Base-by-base conservation (phyloP, 495 filamentous ascomycete species). In the Beverwykella pulmonaria region DNA sequence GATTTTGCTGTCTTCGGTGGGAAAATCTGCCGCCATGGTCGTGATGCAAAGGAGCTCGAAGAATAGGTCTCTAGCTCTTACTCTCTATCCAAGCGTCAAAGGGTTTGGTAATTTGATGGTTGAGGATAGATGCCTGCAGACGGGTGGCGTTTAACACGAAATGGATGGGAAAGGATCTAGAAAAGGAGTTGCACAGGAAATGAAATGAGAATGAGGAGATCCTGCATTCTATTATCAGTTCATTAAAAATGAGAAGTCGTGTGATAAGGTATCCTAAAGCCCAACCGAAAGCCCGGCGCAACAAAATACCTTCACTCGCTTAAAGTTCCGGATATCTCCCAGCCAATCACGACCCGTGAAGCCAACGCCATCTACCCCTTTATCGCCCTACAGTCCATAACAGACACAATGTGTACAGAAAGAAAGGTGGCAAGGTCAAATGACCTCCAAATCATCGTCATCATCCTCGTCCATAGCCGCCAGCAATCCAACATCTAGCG, bases 371-470 rank as follows among this genome's bases (percentile, higher is more conserved):
- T 39, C 44, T n/a, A n/a, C n/a, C n/a, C 22, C 6, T 30, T 29
- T 6, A 54, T 26, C 27, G 14, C 32, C 17, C 30, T 59, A 59
- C 12, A 29, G 12, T 20, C 39, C 61, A 26, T 23, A 23, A 25
- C 22, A 14, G 56, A 48, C 17, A 15, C 1, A 44, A 56, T 56
- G 36, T 19, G 46, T 20, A 15, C 50, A 30, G 46, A 25, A 46
- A 41, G 27, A 20, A 29, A 57, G 32, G 30, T 36, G 20, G 7
- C 19, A 29, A 1, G 23, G 20, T 65, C 54, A 59, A 48, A 65
- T 53, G 62, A 79, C 74, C 56, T 79, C 77, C 71, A 79, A 72
- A 6, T 69, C 77, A 58, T 79, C 76, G 69, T 79, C 77, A 30
- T 78, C 77, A 36, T 78, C 77, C 19, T 77, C 75, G 41, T 75